Evolutionary conservation across 257 asterid species (phyloP), one percentile per base, ranked within the genome.

Genomic region (Nicotiana tomentosiformis): DNA sequence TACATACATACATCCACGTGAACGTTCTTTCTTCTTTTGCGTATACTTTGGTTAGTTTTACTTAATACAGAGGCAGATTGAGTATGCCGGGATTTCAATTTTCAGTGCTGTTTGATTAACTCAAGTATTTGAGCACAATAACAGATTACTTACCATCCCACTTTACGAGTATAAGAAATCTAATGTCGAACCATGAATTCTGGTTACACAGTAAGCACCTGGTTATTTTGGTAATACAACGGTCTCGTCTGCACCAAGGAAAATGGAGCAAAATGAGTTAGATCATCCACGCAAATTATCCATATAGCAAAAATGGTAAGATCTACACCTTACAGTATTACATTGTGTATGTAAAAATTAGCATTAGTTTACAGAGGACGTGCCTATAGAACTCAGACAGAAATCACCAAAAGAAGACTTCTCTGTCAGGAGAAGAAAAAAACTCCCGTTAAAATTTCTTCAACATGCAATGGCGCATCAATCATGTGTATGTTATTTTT

Each of bases 311-410:
- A 88, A 91, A 84, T 85, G 90, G 87, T 9, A 84, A 77, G 69
- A 86, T 80, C 69, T 76, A 60, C 72, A 68, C 82, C 86, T 85
- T 60, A 77, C 85, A 89, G 30, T 82, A 77, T 82, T 87, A 43
- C 77, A 84, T 69, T 77, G 84, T 82, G 89, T 84, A 77, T 57
- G 83, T 55, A 68, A 61, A 68, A 61, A 39, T 86, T 81, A 86
- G 89, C 90, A 81, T 72, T 81, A 86, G 91, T 83, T 83, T 90
- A 90, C 90, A 90, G 84, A 85, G 87, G 86, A 84, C 82, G 68
- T 66, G 87, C 91, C 93, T 85, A 78, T 77, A 70, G 9, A 43
- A 83, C 92, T 86, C 86, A 84, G 77, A 87, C 66, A 70, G 86
- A 88, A 78, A 66, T 46, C 65, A 43, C 62, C 61, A 77, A 12